Evolutionary conservation across 805 yeast genomes (phyloP).

Genomic region (Barnettozyma wickerhamii): DNA sequence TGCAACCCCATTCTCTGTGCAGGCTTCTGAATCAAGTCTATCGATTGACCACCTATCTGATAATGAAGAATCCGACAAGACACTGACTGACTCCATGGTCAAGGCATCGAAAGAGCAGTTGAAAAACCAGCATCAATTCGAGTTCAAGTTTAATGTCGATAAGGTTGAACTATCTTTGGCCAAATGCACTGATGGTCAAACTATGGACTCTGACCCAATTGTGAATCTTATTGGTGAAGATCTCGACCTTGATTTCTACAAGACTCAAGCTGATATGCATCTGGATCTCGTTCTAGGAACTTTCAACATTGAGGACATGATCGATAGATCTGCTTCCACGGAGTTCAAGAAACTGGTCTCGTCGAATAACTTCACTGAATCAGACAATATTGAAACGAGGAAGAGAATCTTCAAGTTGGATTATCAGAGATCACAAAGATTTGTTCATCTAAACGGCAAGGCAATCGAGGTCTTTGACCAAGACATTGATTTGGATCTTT

Average conservation of each 20-base stretch:
- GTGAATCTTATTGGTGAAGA: slow-evolving; percentile 70
- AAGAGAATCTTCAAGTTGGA: slow-evolving; percentile 55
- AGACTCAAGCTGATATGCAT: slow-evolving; percentile 56
- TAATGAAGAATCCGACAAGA: neutral
- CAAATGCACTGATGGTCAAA: slow-evolving; percentile 60
- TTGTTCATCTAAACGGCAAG: slow-evolving; percentile 48
- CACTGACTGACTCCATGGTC: slow-evolving; percentile 6
- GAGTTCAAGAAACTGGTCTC: slow-evolving; percentile 70
- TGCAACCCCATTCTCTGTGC: slow-evolving; percentile 26
- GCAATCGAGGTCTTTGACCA: slow-evolving; percentile 74
- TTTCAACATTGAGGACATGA: slow-evolving; percentile 68
- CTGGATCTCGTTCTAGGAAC: slow-evolving; percentile 62
- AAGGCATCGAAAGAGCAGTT: slow-evolving; percentile 1
- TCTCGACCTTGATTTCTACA: slow-evolving; percentile 55
- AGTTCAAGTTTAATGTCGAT: slow-evolving; percentile 67
- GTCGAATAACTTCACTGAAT: slow-evolving; percentile 44
- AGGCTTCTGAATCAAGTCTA: slow-evolving; percentile 7
- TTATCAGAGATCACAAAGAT: slow-evolving; percentile 55
- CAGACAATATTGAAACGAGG: slow-evolving; percentile 32
- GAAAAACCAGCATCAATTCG: slow-evolving; percentile 57
- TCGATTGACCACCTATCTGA: slow-evolving; percentile 14
- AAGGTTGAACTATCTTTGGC: slow-evolving; percentile 55
- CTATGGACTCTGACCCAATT: slow-evolving; percentile 60
- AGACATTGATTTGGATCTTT: slow-evolving; percentile 63
- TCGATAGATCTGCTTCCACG: slow-evolving; percentile 54